A percentile compares a stretch with the other conserved stretches of the same genome.
Evolutionary conservation across 2,329 filamentous ascomycete genomes (phyloP).

Genomic region (Pyricularia pennisetigena): DNA sequence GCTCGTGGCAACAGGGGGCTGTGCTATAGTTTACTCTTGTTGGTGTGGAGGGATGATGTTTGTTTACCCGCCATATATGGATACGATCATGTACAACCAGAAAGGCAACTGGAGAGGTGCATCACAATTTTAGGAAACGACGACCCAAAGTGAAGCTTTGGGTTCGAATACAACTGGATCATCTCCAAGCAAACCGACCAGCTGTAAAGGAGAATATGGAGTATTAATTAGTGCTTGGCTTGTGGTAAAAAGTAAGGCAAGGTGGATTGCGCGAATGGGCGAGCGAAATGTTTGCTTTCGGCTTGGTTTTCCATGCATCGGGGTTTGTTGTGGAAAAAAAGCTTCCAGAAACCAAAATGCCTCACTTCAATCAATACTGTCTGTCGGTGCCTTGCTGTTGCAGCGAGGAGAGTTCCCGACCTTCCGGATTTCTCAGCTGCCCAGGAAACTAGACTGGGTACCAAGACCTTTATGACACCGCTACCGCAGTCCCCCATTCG

Average conservation of each 20-base stretch:
- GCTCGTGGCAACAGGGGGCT: background rate
- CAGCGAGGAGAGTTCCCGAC: background rate
- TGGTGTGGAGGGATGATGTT: background rate
- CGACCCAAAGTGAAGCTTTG: background rate
- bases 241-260: background rate
- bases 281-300: background rate
- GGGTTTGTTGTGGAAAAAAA: background rate
- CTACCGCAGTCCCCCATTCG: background rate
- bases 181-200: background rate
- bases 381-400: background rate
- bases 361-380: background rate
- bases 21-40: background rate
- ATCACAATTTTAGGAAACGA: background rate
- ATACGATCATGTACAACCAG: background rate
- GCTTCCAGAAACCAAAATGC: background rate
- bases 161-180: background rate
- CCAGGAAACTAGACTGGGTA: background rate
- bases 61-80: background rate
- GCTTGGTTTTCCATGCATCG: background rate
- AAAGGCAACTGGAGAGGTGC: background rate
- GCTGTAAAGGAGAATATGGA: too few species aligned
- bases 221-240: background rate
- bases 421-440: background rate
- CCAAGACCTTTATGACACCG: background rate
- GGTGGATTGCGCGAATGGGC: background rate